Evolutionary conservation across 495 filamentous ascomycete genomes (phyloP).

Genomic region (Neurospora tetraspora): DNA sequence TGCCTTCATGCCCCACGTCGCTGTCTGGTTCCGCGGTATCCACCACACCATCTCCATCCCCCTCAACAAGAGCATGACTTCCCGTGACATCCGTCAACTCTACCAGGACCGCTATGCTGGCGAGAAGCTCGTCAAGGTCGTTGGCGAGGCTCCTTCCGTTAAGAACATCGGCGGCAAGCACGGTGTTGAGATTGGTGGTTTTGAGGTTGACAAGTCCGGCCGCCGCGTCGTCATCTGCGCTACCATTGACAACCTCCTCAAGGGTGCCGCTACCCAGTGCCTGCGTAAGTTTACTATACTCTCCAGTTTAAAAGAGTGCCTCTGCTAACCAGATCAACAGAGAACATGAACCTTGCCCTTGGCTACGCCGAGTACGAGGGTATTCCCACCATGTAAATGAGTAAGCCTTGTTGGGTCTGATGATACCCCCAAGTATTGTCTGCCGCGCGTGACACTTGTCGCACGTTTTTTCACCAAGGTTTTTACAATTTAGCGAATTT

Average conservation of each 20-base stretch:
- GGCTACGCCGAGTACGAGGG: conserved; percentile 91
- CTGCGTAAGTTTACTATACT: conserved; percentile 54
- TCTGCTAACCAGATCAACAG: conserved; percentile 33
- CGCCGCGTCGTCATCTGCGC: conserved; percentile 90
- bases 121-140: conserved; percentile 86
- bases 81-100: conserved; percentile 84
- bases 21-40: conserved; percentile 96
- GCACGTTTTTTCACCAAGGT: neutral
- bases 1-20: conserved; percentile 91
- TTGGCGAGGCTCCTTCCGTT: conserved; percentile 78
- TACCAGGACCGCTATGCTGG: conserved; percentile 95
- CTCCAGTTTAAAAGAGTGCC: neutral
- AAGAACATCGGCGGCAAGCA: conserved; percentile 86
- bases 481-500: neutral
- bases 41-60: conserved; percentile 87
- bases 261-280: conserved; percentile 95
- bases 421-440: neutral
- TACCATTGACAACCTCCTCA: conserved; percentile 96
- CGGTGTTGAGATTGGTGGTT: conserved; percentile 89
- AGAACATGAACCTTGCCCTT: conserved; percentile 95
- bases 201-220: conserved; percentile 78
- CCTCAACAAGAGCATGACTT: conserved; percentile 70
- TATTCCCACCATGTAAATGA: conserved; percentile 49
- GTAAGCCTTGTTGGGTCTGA: neutral
- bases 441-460: neutral